Evolutionary conservation across 768 basidiomycete genomes (phyloP).

Genomic region (Coprinopsis marcescibilis): DNA sequence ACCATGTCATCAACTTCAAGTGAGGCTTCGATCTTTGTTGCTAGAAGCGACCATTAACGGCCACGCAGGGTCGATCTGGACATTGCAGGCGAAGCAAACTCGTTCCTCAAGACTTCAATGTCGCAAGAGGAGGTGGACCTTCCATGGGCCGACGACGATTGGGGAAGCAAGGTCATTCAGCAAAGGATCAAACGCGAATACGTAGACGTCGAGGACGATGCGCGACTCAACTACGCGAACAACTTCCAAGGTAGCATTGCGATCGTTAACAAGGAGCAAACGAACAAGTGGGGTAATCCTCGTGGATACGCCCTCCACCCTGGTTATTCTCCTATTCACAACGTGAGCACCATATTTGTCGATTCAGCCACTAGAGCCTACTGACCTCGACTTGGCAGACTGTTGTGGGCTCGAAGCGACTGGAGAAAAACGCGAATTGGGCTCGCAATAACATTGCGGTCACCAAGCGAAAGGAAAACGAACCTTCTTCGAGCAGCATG

Average conservation of each 20-base stretch:
- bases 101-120: slow-evolving; percentile 46
- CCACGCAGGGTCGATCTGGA: slow-evolving; percentile 53
- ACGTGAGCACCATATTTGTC: slow-evolving; percentile 25
- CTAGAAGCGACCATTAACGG: no score
- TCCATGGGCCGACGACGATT: slow-evolving; percentile 58
- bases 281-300: slow-evolving; percentile 52
- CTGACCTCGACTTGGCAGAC: slow-evolving; percentile 27
- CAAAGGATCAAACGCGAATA: slow-evolving; percentile 44
- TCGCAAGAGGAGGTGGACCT: slow-evolving; percentile 42
- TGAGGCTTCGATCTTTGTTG: neutral
- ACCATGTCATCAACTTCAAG: slow-evolving; percentile 65
- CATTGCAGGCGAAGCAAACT: slow-evolving; percentile 53
- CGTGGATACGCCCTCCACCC: slow-evolving; percentile 60
- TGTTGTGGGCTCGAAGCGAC: slow-evolving; percentile 52
- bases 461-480: slow-evolving; percentile 53
- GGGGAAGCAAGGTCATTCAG: slow-evolving; percentile 50
- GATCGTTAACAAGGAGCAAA: slow-evolving; percentile 47
- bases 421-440: slow-evolving; percentile 60
- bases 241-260: slow-evolving; percentile 57
- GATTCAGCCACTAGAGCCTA: neutral
- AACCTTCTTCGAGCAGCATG: slow-evolving; percentile 49
- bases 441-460: slow-evolving; percentile 59
- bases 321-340: slow-evolving; percentile 47
- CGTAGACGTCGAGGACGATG: slow-evolving; percentile 47
- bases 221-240: slow-evolving; percentile 41